Conservation (phyloP, 116 monocot genomes). For the Phalaenopsis hybrid region DNA sequence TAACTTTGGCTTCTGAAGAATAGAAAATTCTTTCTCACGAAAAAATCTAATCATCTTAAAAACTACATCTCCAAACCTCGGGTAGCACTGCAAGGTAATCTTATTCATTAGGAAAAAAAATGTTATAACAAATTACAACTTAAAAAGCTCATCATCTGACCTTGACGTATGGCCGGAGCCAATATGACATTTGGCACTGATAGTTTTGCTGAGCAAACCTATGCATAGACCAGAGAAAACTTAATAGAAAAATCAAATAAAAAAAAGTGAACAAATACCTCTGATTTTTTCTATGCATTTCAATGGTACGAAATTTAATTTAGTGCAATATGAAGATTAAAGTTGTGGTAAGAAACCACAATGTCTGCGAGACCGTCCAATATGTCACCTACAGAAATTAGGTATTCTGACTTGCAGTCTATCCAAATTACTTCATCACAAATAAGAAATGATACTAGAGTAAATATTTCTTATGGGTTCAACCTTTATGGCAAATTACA, state of each 20-base stretch:
- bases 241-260: not conserved
- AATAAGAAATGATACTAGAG: too few species aligned
- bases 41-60: conserved; percentile 78
- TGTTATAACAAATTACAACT: not conserved
- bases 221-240: conserved; percentile 8
- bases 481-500: too few species aligned
- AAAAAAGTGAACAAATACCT: not conserved
- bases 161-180: conserved; percentile 80
- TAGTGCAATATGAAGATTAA: too few species aligned
- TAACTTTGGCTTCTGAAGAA: conserved; percentile 27
- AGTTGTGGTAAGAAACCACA: too few species aligned
- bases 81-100: conserved; percentile 53
- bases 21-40: conserved; percentile 37
- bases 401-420: too few species aligned
- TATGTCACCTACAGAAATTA: too few species aligned
- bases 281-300: not conserved
- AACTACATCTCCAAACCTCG: conserved; percentile 71
- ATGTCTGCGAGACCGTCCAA: too few species aligned
- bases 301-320: not conserved
- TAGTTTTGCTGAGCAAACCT: conserved; percentile 69
- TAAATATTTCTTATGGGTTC: too few species aligned
- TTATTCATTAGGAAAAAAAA: conserved; percentile 9
- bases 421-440: too few species aligned
- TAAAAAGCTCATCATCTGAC: conserved; percentile 22
- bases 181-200: conserved; percentile 81